These are phyloP conservation scores for Dianthus caryophyllus DNA, from an alignment of 148 eudicot species.

Conservation along the genomic window DNA sequence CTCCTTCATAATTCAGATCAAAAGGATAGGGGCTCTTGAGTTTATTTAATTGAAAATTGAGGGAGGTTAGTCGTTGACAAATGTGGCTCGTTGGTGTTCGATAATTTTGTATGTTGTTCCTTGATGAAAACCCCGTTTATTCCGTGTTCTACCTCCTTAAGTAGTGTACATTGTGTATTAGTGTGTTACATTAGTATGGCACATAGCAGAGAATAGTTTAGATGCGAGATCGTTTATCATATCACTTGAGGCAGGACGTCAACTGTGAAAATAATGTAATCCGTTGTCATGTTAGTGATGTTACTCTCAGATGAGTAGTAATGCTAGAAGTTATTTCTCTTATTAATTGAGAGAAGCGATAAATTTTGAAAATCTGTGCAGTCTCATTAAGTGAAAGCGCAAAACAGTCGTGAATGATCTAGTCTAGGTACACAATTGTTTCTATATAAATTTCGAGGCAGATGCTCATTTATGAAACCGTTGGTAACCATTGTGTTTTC, in stretches of 20 bases:
- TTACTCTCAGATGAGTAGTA: neutral
- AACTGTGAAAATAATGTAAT: neutral
- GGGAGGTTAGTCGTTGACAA: neutral
- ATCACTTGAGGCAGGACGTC: constrained; percentile 4
- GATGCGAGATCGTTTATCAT: neutral
- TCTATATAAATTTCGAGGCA: neutral
- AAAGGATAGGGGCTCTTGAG: too few species aligned
- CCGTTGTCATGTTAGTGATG: neutral
- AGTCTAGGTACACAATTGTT: neutral
- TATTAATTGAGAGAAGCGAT: neutral
- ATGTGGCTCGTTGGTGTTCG: neutral
- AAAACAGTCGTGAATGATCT: neutral
- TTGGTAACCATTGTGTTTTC: neutral
- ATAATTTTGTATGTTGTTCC: neutral
- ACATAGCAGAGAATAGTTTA: neutral
- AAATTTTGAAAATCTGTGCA: neutral
- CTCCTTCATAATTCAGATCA: too few species aligned
- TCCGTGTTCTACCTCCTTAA: neutral
- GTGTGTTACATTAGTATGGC: neutral
- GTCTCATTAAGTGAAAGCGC: neutral
- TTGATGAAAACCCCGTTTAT: neutral
- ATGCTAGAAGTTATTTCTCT: neutral
- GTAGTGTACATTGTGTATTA: neutral
- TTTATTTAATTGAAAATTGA: neutral
- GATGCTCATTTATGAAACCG: constrained; percentile 2